These are phyloP conservation scores for Amanita thiersii DNA, from an alignment of 768 basidiomycete genomes.

Conservation along the genomic window DNA sequence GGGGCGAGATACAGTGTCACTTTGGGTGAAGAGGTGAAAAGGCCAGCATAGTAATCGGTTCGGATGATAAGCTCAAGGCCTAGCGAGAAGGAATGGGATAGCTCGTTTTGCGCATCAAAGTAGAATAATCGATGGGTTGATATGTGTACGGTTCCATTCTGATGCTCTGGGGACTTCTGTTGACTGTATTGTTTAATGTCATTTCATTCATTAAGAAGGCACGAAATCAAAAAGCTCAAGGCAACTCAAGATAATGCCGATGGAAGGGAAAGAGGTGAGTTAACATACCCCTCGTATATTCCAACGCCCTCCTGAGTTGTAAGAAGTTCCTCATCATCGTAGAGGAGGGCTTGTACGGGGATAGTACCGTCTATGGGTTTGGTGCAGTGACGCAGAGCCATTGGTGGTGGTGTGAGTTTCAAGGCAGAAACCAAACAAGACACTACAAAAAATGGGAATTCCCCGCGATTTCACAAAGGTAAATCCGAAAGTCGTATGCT, in stretches of 20 bases:
- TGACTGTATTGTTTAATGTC: slow-evolving; percentile 40
- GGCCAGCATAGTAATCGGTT: slow-evolving; percentile 85
- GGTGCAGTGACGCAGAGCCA: slow-evolving; percentile 52
- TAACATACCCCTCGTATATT: slow-evolving; percentile 82
- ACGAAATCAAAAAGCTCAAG: no score
- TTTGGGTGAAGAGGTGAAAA: slow-evolving; percentile 86
- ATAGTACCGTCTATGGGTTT: slow-evolving; percentile 65
- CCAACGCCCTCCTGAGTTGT: slow-evolving; percentile 74
- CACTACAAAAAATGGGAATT: slow-evolving; percentile 2
- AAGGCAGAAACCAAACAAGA: slow-evolving; percentile 1
- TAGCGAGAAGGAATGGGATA: slow-evolving; percentile 56
- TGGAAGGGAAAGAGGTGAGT: slow-evolving; percentile 11
- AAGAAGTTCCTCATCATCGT: slow-evolving; percentile 72
- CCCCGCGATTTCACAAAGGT: slow-evolving; percentile 8
- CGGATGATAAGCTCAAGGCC: slow-evolving; percentile 57
- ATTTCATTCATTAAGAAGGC: slow-evolving; percentile 9
- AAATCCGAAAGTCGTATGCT: background rate
- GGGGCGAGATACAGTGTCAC: slow-evolving; percentile 64
- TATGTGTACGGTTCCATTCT: slow-evolving; percentile 61
- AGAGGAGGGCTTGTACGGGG: slow-evolving; percentile 68
- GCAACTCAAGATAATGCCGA: slow-evolving; percentile 5
- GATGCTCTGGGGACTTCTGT: slow-evolving; percentile 77
- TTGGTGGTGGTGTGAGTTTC: slow-evolving; percentile 16
- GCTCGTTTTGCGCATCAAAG: slow-evolving; percentile 44
- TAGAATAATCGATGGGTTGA: slow-evolving; percentile 87